phyloP scores from a whole-genome alignment of 805 yeast species.

The Candida tallmaniae region DNA sequence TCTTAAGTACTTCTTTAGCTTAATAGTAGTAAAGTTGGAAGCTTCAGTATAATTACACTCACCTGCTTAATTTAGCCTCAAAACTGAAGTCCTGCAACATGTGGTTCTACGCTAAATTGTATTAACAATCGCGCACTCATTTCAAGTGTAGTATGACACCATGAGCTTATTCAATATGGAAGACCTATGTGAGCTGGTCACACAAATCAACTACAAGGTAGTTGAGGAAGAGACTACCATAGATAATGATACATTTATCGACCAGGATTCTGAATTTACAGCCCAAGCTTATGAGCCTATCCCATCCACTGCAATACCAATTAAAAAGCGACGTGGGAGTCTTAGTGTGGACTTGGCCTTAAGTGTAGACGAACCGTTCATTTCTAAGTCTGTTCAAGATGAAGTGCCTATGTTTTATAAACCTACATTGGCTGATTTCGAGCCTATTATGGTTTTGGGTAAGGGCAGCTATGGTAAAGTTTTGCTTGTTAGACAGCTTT shows the following conservation, averaged over 20 bases:
- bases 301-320: neutral
- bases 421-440: constrained; percentile 30
- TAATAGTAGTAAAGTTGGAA: too few relatives aligned
- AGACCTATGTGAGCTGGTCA: constrained; percentile 11
- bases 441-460: constrained; percentile 40
- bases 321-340: constrained; percentile 9
- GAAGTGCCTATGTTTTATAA: constrained; percentile 5
- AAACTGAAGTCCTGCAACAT: too few relatives aligned
- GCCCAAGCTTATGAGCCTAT: too few relatives aligned
- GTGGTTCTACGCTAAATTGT: too few relatives aligned
- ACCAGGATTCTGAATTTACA: neutral
- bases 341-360: constrained; percentile 11
- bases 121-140: too few relatives aligned
- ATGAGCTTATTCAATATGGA: constrained; percentile 13
- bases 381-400: constrained; percentile 10
- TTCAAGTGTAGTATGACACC: neutral
- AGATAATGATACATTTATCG: too few relatives aligned
- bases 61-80: too few relatives aligned
- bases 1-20: too few relatives aligned
- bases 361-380: constrained; percentile 10
- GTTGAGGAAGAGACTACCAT: constrained; percentile 4
- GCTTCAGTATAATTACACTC: too few relatives aligned
- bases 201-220: constrained; percentile 9
- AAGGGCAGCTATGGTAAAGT: constrained; percentile 44
- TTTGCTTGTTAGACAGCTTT: constrained; percentile 32